These are phyloP conservation scores for Candida tropicalis DNA, from an alignment of 1,139 yeast genomes.

Conservation along the genomic window DNA sequence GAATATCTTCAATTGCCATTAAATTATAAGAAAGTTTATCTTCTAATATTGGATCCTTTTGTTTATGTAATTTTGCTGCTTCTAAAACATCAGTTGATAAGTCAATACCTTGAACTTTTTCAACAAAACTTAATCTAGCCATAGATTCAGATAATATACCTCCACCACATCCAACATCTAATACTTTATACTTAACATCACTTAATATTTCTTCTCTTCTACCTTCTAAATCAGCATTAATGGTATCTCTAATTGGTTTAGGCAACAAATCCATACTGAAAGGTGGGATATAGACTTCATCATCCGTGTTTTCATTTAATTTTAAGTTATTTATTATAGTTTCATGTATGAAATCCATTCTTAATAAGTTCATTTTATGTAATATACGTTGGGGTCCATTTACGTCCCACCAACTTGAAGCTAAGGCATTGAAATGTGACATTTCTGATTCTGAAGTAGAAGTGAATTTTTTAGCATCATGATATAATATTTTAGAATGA, in stretches of 20 bases:
- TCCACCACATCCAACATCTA: constrained; percentile 98
- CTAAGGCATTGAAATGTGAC: constrained; percentile 80
- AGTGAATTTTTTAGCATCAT: constrained; percentile 10
- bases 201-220: constrained; percentile 44
- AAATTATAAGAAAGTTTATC: constrained; percentile 60
- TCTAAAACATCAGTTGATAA: constrained; percentile 78
- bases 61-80: constrained; percentile 74
- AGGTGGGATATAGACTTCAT: constrained; percentile 74
- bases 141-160: constrained; percentile 87
- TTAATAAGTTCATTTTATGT: constrained; percentile 88
- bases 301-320: constrained; percentile 47
- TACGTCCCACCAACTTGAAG: constrained; percentile 96
- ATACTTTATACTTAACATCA: constrained; percentile 46
- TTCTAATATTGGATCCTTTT: constrained; percentile 61
- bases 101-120: constrained; percentile 78
- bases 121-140: constrained; percentile 71
- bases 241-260: constrained; percentile 43
- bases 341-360: constrained; percentile 82
- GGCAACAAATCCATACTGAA: constrained; percentile 73
- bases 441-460: constrained; percentile 50
- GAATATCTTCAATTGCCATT: constrained; percentile 61
- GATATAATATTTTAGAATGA: not conserved
- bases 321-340: constrained; percentile 53
- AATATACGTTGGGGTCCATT: constrained; percentile 90
- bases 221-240: constrained; percentile 49